phyloP scores from a whole-genome alignment of 2,329 filamentous ascomycete genomes.

The Juglanconis oblonga region DNA sequence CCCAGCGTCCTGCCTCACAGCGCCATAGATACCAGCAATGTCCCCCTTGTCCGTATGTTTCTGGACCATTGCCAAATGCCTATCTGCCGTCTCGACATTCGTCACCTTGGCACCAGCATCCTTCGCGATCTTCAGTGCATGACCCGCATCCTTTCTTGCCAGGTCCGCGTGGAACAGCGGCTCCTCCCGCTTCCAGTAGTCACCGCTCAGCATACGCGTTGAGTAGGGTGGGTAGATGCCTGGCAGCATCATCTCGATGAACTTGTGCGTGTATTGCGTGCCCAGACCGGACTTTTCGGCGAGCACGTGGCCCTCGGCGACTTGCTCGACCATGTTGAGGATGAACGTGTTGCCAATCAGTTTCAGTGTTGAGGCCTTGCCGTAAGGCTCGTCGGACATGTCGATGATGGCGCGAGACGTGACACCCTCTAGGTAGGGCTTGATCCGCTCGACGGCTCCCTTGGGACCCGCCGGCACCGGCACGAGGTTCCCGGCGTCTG shows the following conservation, averaged over 20 bases:
- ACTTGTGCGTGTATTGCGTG: constrained; percentile 64
- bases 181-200: constrained; percentile 72
- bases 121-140: constrained; percentile 67
- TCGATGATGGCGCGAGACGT: constrained; percentile 68
- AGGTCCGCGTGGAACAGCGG: constrained; percentile 83
- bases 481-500: constrained; percentile 67
- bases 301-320: constrained; percentile 74
- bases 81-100: constrained; percentile 65
- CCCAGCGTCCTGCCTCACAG: background rate
- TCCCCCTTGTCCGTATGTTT: constrained; percentile 66
- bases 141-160: constrained; percentile 76
- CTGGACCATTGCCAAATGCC: constrained; percentile 67
- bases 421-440: constrained; percentile 70
- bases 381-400: constrained; percentile 65
- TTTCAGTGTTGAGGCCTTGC: constrained; percentile 70
- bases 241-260: constrained; percentile 71
- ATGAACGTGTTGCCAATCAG: constrained; percentile 86
- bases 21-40: constrained; percentile 43
- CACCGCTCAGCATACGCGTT: constrained; percentile 68
- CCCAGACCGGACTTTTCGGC: constrained; percentile 81
- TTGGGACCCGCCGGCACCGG: constrained; percentile 69
- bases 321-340: constrained; percentile 74
- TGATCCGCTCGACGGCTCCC: constrained; percentile 58
- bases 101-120: constrained; percentile 59
- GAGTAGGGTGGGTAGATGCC: constrained; percentile 75